Percentiles rank a stretch among this genome's conserved stretches.
Conservation (phyloP, 116 monocot species). For the Iris pallida region DNA sequence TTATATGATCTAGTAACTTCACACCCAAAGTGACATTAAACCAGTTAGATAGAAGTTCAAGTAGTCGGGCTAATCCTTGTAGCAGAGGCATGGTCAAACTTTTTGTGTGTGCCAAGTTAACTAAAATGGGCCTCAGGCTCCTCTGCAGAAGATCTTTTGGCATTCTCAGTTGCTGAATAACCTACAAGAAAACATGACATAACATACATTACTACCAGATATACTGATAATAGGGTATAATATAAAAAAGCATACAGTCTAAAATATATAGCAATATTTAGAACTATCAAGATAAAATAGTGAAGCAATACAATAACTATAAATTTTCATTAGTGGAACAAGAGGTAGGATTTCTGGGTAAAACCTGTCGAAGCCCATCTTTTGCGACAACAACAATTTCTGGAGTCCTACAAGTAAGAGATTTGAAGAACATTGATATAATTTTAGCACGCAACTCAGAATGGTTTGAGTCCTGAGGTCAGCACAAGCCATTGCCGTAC, state of each 20-base stretch:
- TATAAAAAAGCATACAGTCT: neutral
- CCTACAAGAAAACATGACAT: slow-evolving; percentile 27
- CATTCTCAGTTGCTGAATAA: slow-evolving; percentile 96
- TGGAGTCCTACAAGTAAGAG: slow-evolving; percentile 88
- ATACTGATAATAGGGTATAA: neutral
- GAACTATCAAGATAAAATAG: neutral
- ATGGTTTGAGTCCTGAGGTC: slow-evolving; percentile 82
- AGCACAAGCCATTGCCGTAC: slow-evolving; percentile 97
- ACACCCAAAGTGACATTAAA: slow-evolving; percentile 94
- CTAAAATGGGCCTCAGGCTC: slow-evolving; percentile 90
- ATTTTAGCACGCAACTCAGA: slow-evolving; percentile 81
- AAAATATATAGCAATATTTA: neutral
- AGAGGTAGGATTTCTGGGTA: neutral
- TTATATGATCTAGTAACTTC: slow-evolving; percentile 92
- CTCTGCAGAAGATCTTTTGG: slow-evolving; percentile 97
- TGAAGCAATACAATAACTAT: neutral
- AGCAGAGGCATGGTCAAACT: slow-evolving; percentile 94
- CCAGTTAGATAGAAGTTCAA: slow-evolving; percentile 97
- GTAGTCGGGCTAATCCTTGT: slow-evolving; percentile 92
- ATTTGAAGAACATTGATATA: slow-evolving; percentile 99
- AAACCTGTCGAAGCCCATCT: slow-evolving; percentile 96
- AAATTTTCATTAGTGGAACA: neutral
- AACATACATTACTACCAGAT: slow-evolving; percentile 2
- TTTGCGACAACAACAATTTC: slow-evolving; percentile 98
- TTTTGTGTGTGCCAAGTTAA: slow-evolving; percentile 91